A percentile compares a stretch with the other conserved stretches of the same genome.
phyloP scores from a whole-genome alignment of 2,329 filamentous ascomycete species.

The Dactylonectria estremocensis region DNA sequence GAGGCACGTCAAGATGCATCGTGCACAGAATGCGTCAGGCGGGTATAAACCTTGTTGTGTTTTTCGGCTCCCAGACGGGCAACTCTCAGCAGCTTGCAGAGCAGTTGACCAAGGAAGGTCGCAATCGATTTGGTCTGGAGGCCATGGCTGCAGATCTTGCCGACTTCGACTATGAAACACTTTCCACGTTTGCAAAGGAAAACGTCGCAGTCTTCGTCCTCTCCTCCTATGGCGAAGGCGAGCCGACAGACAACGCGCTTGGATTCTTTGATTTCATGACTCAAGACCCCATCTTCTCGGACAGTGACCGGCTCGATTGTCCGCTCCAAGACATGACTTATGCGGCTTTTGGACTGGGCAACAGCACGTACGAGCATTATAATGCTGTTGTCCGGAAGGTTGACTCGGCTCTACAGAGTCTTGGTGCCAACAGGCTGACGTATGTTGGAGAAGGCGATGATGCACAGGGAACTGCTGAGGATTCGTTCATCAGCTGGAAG shows the following conservation, averaged over 20 bases:
- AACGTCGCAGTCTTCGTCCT: slow-evolving; percentile 1
- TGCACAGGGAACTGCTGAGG: neutral
- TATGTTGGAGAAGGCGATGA: slow-evolving; percentile 2
- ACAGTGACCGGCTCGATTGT: too few relatives aligned
- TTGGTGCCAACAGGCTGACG: neutral
- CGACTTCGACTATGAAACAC: neutral
- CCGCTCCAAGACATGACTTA: too few relatives aligned
- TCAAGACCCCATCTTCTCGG: too few relatives aligned
- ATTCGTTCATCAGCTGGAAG: slow-evolving; percentile 5
- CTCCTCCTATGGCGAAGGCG: slow-evolving; percentile 9
- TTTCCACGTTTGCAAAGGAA: neutral
- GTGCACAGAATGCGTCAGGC: neutral
- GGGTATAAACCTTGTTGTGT: neutral
- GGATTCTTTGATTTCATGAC: slow-evolving; percentile 8
- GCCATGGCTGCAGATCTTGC: slow-evolving; percentile 2
- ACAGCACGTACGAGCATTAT: slow-evolving; percentile 5
- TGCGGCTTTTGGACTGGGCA: slow-evolving; percentile 6
- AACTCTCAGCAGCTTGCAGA: neutral
- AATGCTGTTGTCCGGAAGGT: neutral
- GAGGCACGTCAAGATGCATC: neutral
- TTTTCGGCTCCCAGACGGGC: neutral
- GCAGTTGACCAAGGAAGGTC: neutral
- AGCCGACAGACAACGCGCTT: slow-evolving; percentile 6
- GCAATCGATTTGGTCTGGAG: neutral
- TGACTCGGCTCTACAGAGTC: neutral